phyloP scores from a whole-genome alignment of 495 filamentous ascomycete genomes.

The Cercophora samala region DNA sequence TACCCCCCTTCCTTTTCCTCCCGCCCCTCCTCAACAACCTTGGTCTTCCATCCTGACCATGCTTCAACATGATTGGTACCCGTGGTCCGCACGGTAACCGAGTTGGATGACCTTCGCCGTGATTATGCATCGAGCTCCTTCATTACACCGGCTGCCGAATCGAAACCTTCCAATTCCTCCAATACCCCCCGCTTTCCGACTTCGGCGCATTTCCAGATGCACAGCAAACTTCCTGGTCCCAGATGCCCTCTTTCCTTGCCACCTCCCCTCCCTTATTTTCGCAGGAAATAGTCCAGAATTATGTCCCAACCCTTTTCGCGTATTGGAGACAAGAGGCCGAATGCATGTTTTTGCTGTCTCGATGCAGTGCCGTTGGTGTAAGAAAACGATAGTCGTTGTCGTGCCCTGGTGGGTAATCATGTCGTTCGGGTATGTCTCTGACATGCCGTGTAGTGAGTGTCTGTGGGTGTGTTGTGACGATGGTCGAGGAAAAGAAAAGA shows the following conservation, averaged over 20 bases:
- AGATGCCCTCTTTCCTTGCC: neutral
- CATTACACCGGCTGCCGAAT: neutral
- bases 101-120: neutral
- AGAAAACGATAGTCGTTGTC: neutral
- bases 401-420: neutral
- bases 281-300: neutral
- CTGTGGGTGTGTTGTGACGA: neutral
- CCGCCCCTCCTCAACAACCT: neutral
- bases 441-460: neutral
- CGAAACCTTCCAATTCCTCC: neutral
- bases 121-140: neutral
- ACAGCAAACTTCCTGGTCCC: neutral
- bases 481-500: neutral
- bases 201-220: neutral
- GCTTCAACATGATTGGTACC: neutral
- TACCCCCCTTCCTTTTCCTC: neutral
- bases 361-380: neutral
- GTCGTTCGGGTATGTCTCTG: neutral
- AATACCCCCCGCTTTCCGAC: neutral
- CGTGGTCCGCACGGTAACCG: neutral
- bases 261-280: neutral
- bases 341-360: neutral
- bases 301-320: too few species aligned
- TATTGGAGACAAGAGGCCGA: neutral
- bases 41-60: neutral